phyloP scores from a whole-genome alignment of 768 basidiomycete species.

The Rhodotorula paludigena region DNA sequence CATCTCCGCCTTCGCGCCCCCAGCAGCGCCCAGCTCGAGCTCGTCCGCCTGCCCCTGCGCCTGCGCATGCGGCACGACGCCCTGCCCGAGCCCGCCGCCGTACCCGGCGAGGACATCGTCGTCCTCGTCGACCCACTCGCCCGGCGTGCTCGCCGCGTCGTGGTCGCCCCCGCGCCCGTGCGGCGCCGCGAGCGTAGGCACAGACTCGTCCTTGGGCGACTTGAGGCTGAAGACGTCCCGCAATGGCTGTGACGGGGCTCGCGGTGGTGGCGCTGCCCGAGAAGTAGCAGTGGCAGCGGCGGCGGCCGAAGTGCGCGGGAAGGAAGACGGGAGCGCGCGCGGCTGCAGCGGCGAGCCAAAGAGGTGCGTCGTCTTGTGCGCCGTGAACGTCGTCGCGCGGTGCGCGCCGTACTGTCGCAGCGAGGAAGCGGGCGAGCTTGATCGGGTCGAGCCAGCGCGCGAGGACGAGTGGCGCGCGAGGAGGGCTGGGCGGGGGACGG shows the following conservation, averaged over 20 bases:
- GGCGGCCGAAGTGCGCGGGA: background rate
- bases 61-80: background rate
- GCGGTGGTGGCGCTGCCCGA: background rate
- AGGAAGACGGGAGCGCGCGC: background rate
- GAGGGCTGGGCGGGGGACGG: no score
- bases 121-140: constrained; percentile 36
- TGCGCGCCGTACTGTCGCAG: background rate
- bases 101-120: constrained; percentile 33
- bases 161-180: background rate
- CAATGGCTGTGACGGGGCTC: background rate
- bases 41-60: background rate
- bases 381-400: constrained; percentile 33
- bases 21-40: background rate
- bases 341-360: constrained; percentile 40
- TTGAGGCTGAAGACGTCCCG: constrained; percentile 37
- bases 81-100: constrained; percentile 40
- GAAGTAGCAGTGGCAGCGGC: background rate
- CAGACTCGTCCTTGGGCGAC: no score
- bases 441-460: constrained; percentile 2
- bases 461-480: no score
- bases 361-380: constrained; percentile 41
- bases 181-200: no score
- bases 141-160: background rate
- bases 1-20: background rate
- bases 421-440: constrained; percentile 9